Conservation (phyloP, 2,329 filamentous ascomycete species). For the Paracorniculantispora psalliotae region DNA sequence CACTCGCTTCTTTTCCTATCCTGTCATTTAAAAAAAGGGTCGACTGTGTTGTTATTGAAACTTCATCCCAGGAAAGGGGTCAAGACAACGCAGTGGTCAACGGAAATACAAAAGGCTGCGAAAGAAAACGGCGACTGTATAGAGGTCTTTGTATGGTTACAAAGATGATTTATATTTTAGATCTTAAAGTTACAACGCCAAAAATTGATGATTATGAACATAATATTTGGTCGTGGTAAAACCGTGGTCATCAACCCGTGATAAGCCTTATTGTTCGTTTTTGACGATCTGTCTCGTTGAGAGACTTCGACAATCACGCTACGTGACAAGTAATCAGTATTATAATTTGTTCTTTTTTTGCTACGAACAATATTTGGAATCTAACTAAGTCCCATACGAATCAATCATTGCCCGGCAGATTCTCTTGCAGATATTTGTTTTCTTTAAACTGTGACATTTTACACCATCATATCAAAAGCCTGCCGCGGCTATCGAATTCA, state of each 20-base stretch:
- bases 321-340: background rate
- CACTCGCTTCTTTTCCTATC: slow-evolving; percentile 19
- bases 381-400: slow-evolving; percentile 9
- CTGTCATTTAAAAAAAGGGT: slow-evolving; percentile 9
- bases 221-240: too few species aligned
- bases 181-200: background rate
- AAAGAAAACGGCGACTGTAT: slow-evolving; percentile 3
- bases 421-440: background rate
- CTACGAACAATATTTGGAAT: slow-evolving; percentile 5
- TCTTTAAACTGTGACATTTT: background rate
- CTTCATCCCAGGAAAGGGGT: background rate
- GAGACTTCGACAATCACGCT: too few species aligned
- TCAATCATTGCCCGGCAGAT: slow-evolving; percentile 1
- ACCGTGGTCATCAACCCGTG: too few species aligned
- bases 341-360: background rate
- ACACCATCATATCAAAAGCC: background rate
- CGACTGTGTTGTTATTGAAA: slow-evolving; percentile 15
- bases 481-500: slow-evolving; percentile 7
- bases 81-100: background rate
- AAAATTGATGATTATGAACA: slow-evolving; percentile 15
- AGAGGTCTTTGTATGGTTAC: slow-evolving; percentile 9
- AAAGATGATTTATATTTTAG: background rate
- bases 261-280: too few species aligned
- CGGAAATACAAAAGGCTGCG: background rate
- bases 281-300: too few species aligned